Evolutionary conservation across 306 rosid genomes (phyloP).

Genomic region (Benincasa hispida): DNA sequence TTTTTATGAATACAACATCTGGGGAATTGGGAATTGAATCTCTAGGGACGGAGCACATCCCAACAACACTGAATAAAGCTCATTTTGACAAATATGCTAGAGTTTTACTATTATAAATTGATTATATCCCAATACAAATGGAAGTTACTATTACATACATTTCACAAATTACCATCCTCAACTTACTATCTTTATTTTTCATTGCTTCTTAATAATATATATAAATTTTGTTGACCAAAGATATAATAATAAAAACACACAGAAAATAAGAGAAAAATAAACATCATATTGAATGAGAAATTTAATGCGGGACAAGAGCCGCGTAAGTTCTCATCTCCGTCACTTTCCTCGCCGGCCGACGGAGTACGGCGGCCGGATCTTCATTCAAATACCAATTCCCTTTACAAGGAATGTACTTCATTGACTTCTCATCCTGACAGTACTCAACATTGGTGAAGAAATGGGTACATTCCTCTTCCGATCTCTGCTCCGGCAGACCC

Average conservation of each 20-base stretch:
- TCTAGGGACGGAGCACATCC: too few species aligned
- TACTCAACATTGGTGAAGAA: constrained; percentile 15
- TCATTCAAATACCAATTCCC: not conserved
- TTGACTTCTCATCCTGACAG: constrained; percentile 15
- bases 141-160: not conserved
- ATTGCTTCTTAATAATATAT: not conserved
- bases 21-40: too few species aligned
- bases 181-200: not conserved
- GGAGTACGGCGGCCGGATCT: not conserved
- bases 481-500: constrained; percentile 32
- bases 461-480: constrained; percentile 13
- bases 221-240: not conserved
- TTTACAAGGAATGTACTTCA: constrained; percentile 34
- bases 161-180: not conserved
- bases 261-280: not conserved
- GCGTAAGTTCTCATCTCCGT: constrained; percentile 6
- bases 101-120: not conserved
- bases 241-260: not conserved
- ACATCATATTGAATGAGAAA: not conserved
- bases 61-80: too few species aligned
- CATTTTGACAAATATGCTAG: not conserved
- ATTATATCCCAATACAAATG: not conserved
- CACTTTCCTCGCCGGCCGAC: not conserved
- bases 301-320: not conserved
- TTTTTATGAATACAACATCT: too few species aligned